These are phyloP conservation scores for Chalaropsis thielavioides DNA, from an alignment of 2,329 filamentous ascomycete genomes.

Conservation along the genomic window DNA sequence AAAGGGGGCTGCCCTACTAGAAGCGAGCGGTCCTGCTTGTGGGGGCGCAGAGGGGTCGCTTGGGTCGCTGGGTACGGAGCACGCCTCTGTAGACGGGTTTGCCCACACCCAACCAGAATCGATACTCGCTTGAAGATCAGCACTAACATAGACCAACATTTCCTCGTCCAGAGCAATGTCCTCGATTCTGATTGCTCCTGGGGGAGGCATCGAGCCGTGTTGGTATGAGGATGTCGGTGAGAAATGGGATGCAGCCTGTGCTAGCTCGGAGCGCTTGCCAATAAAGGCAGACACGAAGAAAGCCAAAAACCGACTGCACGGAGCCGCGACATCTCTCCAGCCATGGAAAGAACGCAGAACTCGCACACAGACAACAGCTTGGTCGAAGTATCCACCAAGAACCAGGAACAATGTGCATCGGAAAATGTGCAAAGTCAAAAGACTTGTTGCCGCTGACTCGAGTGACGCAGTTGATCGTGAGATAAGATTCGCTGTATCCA, in stretches of 20 bases:
- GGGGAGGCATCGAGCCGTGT: neutral
- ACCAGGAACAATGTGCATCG: conserved; percentile 70
- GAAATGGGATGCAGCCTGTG: neutral
- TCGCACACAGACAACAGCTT: conserved; percentile 58
- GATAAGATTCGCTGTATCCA: conserved; percentile 67
- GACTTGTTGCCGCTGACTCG: conserved; percentile 53
- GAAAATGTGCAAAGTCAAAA: conserved; percentile 75
- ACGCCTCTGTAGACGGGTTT: conserved; percentile 11
- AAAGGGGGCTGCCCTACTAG: conserved; percentile 27
- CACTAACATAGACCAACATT: conserved; percentile 70
- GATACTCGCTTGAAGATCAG: conserved; percentile 60
- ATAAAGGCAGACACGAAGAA: conserved; percentile 64
- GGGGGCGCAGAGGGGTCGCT: conserved; percentile 17
- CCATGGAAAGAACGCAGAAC: conserved; percentile 56
- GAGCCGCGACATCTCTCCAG: conserved; percentile 55
- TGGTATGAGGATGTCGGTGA: conserved; percentile 12
- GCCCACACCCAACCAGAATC: conserved; percentile 66
- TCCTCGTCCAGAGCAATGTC: conserved; percentile 57
- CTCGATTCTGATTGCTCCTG: conserved; percentile 23
- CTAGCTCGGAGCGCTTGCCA: conserved; percentile 36
- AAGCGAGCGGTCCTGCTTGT: conserved; percentile 19
- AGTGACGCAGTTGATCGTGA: conserved; percentile 48
- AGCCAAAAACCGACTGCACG: conserved; percentile 66
- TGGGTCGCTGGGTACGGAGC: conserved; percentile 20
- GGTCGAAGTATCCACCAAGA: conserved; percentile 56